Evolutionary conservation across 148 eudicot genomes (phyloP).

Genomic region (Amaranthus hypochondriacus): DNA sequence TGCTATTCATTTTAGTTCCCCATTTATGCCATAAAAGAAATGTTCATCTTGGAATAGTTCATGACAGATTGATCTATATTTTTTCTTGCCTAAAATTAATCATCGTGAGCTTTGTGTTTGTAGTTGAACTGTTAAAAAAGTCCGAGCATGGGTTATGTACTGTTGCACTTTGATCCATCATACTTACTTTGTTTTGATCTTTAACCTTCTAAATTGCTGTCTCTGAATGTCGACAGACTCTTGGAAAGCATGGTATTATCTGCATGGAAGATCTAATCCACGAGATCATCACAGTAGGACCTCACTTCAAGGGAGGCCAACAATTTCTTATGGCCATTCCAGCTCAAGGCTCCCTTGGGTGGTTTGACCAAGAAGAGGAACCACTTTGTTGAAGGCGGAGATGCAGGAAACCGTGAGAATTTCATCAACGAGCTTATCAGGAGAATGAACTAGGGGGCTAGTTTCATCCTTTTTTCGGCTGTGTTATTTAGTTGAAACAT

Average conservation of each 20-base stretch:
- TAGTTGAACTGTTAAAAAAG: background rate
- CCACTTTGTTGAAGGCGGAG: conserved; percentile 72
- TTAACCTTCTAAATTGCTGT: background rate
- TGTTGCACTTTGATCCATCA: no score
- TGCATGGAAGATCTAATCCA: conserved; percentile 64
- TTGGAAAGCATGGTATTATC: conserved; percentile 53
- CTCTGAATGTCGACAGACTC: conserved; percentile 27
- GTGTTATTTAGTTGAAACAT: background rate
- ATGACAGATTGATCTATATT: no score
- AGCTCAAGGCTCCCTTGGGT: conserved; percentile 59
- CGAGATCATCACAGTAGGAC: conserved; percentile 62
- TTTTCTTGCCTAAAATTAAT: no score
- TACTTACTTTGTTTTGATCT: background rate
- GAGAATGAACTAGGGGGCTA: conserved; percentile 57
- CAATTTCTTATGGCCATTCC: conserved; percentile 72
- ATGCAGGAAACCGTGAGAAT: conserved; percentile 64
- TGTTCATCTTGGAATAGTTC: no score
- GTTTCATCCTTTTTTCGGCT: background rate
- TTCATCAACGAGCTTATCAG: conserved; percentile 61
- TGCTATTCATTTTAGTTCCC: no score
- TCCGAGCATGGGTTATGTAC: no score
- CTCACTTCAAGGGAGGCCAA: conserved; percentile 71
- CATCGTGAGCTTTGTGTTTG: background rate
- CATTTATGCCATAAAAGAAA: no score
- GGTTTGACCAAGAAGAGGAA: conserved; percentile 69